Conservation (phyloP, 805 yeast genomes). For the Debaryomyces tyrocola region DNA sequence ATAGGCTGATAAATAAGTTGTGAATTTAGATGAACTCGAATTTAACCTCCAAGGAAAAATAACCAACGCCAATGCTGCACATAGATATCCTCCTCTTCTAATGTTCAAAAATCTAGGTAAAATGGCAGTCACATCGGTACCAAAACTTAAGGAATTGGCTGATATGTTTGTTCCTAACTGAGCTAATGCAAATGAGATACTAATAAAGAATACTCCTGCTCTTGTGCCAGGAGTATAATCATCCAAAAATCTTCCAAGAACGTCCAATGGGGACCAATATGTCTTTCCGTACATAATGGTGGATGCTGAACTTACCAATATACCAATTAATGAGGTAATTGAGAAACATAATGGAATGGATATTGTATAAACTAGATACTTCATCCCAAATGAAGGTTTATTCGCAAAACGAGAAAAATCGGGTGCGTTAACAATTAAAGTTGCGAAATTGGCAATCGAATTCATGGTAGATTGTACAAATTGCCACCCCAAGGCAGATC, state of each 20-base stretch:
- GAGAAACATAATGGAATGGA: conserved; percentile 79
- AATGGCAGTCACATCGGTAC: conserved; percentile 42
- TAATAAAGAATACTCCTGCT: conserved; percentile 43
- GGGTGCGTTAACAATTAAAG: conserved; percentile 85
- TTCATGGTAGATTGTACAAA: conserved; percentile 78
- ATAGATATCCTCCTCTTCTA: conserved; percentile 41
- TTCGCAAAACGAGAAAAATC: conserved; percentile 85
- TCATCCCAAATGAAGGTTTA: conserved; percentile 37
- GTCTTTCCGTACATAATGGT: conserved; percentile 63
- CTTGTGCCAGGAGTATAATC: conserved; percentile 38
- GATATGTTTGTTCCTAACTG: conserved; percentile 44
- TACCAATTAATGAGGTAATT: conserved; percentile 80
- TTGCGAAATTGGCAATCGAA: conserved; percentile 81
- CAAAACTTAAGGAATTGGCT: conserved; percentile 43
- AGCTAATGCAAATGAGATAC: conserved; percentile 40
- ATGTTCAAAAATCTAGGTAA: conserved; percentile 41
- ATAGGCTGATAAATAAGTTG: conserved; percentile 44
- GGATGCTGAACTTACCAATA: conserved; percentile 80
- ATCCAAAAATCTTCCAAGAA: conserved; percentile 59
- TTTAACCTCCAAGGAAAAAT: conserved; percentile 45
- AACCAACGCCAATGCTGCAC: conserved; percentile 39
- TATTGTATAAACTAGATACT: conserved; percentile 46
- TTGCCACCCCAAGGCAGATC: conserved; percentile 77
- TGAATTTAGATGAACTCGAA: conserved; percentile 38
- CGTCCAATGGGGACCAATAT: conserved; percentile 84